Base-by-base conservation (phyloP, 805 yeast genomes). In the Metschnikowia picachoensis region DNA sequence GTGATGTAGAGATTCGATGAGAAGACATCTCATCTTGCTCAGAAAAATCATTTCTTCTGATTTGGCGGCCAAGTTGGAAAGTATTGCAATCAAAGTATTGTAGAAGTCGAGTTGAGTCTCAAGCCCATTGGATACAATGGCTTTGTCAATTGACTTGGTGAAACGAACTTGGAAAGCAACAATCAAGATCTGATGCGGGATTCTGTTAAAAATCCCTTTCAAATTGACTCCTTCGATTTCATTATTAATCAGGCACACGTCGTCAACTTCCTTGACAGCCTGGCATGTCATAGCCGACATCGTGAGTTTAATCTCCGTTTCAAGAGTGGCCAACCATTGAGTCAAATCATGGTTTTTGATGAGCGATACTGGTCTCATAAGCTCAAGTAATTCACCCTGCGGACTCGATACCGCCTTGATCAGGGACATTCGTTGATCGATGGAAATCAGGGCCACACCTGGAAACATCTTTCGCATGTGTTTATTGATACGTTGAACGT, bases 401-500 rank as follows among this genome's bases (percentile, higher is more conserved):
- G 71, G 66, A n/a, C 97, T 85, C 1, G 53, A 39, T 0, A 89
- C 68, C 1, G 80, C 80, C 0, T 54, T 46, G 4, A 85, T 73
- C 0, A 54, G 31, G 0, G 66, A 64, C 3, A 53, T 52, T 4
- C 63, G 66, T 1, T 52, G 54, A 15, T 74, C 74, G 33, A 58
- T 62, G 0, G 62, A 55, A 2, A 87, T 52, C 2, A 68, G 57
- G 0, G 73, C 53, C 3, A 89, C 67, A 2, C 92, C 95, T 4
- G 80, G 62, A 60, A 86, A 90, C 83, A 90, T 77, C 57, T 86
- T 87, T 39, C 72, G 70, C 41, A 90, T 64, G 57, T 85, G 90
- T 38, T 71, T 74, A 14, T 82, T 80, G 4, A 83, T 69, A n/a
- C 60, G 53, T 2, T 38, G 35, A 2, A 79, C 55, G 51, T 82